phyloP scores from a whole-genome alignment of 2,329 filamentous ascomycete species.

The Claviceps maximensis region DNA sequence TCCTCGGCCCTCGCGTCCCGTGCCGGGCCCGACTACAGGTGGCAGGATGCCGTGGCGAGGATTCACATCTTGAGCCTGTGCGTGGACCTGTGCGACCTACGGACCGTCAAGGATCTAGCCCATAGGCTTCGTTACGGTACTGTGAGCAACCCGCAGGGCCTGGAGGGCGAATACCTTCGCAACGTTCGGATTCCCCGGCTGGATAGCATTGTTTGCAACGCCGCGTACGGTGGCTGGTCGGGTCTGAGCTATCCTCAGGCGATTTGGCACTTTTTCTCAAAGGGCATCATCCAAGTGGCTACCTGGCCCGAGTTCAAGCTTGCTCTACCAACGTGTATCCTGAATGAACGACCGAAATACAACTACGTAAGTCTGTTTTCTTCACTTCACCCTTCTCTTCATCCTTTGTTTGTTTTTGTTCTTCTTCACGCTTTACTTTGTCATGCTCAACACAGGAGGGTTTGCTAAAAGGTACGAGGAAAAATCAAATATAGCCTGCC shows the following conservation, averaged over 20 bases:
- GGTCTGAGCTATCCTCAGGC: conserved; percentile 59
- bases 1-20: conserved; percentile 26
- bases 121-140: conserved; percentile 29
- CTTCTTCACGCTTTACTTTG: too few relatives aligned
- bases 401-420: background rate
- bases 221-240: conserved; percentile 75
- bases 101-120: conserved; percentile 36
- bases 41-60: conserved; percentile 30
- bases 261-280: conserved; percentile 37
- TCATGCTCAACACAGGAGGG: too few relatives aligned
- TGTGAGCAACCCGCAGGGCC: conserved; percentile 30
- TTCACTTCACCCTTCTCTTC: background rate
- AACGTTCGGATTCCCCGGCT: conserved; percentile 51
- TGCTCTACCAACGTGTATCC: conserved; percentile 32
- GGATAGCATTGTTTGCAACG: conserved; percentile 73
- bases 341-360: conserved; percentile 26
- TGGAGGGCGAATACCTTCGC: conserved; percentile 23
- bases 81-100: conserved; percentile 47
- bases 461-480: background rate
- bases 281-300: conserved; percentile 49
- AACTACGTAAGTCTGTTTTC: conserved; percentile 18
- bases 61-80: conserved; percentile 46
- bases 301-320: conserved; percentile 73
- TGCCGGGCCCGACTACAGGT: conserved; percentile 18
- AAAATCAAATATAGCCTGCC: conserved; percentile 28